Percentiles rank a stretch among this genome's conserved stretches.
These are phyloP conservation scores for Gloeophyllum trabeum DNA, from an alignment of 768 basidiomycete species.

Conservation along the genomic window DNA sequence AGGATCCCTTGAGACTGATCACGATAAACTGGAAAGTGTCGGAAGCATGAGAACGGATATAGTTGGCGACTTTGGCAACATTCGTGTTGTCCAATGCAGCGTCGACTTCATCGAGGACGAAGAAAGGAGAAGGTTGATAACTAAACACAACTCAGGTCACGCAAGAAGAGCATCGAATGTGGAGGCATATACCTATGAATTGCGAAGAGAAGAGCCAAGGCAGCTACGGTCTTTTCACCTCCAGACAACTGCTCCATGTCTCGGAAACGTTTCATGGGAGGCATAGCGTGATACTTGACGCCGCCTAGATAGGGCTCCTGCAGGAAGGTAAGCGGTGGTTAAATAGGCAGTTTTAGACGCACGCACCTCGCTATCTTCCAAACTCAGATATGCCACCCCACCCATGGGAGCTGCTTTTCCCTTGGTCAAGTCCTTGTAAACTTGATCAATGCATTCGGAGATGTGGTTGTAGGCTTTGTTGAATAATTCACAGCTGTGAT, in stretches of 20 bases:
- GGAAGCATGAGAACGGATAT: conserved; percentile 79
- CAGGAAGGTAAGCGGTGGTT: not conserved
- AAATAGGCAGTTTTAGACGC: not conserved
- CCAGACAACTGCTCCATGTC: conserved; percentile 99
- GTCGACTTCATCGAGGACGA: conserved; percentile 97
- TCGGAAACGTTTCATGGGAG: conserved; percentile 97
- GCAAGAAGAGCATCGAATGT: not conserved
- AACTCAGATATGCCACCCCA: conserved; percentile 89
- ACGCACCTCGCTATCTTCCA: conserved; percentile 88
- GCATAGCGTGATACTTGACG: conserved; percentile 99
- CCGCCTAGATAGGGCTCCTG: conserved; percentile 80
- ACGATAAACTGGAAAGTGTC: conserved; percentile 91
- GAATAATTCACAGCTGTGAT: conserved; percentile 65
- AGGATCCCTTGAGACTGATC: conserved; percentile 89
- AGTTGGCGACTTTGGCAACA: conserved; percentile 90
- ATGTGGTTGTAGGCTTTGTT: conserved; percentile 96
- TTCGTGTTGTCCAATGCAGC: conserved; percentile 99
- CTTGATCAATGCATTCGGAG: conserved; percentile 85
- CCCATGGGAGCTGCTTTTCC: conserved; percentile 90
- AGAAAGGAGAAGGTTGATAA: conserved; percentile 95
- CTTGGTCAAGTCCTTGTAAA: conserved; percentile 97
- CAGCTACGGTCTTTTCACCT: conserved; percentile 97
- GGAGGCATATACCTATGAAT: conserved; percentile 69
- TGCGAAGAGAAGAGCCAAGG: conserved; percentile 90
- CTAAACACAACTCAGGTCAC: conserved; percentile 24